Evolutionary conservation across 1,284 basidiomycete genomes (phyloP).

Genomic region (Puccinia hordei): DNA sequence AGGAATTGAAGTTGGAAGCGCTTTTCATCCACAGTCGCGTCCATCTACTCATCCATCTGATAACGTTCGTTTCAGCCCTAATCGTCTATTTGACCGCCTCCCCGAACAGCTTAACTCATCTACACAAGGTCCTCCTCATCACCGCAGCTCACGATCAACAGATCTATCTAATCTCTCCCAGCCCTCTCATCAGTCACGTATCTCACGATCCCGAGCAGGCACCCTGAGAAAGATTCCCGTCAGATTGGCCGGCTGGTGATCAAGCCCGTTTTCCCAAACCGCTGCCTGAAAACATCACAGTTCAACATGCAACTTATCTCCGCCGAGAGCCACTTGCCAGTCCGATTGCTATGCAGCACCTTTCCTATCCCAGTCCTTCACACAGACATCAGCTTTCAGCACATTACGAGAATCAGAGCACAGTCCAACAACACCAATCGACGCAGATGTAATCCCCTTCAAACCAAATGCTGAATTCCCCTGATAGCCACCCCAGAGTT

Average conservation of each 20-base stretch:
- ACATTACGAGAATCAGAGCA: background rate
- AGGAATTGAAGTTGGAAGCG: no score
- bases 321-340: slow-evolving; percentile 9
- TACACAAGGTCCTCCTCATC: background rate
- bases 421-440: slow-evolving; percentile 3
- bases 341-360: slow-evolving; percentile 18
- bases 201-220: background rate
- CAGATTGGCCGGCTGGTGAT: background rate
- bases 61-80: background rate
- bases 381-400: slow-evolving; percentile 28
- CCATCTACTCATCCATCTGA: slow-evolving; percentile 7
- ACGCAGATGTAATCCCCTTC: background rate
- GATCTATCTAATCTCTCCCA: background rate
- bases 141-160: background rate
- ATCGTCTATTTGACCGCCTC: background rate
- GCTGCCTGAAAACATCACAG: background rate
- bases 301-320: background rate
- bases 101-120: background rate
- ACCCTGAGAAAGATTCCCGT: no score
- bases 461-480: background rate
- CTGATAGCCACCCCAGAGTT: background rate
- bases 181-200: slow-evolving; percentile 1
- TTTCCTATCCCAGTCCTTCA: slow-evolving; percentile 3
- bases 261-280: background rate
- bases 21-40: background rate